These are phyloP conservation scores for Debaryomyces sp. DNA, from an alignment of 1,139 yeast species.

Conservation along the genomic window DNA sequence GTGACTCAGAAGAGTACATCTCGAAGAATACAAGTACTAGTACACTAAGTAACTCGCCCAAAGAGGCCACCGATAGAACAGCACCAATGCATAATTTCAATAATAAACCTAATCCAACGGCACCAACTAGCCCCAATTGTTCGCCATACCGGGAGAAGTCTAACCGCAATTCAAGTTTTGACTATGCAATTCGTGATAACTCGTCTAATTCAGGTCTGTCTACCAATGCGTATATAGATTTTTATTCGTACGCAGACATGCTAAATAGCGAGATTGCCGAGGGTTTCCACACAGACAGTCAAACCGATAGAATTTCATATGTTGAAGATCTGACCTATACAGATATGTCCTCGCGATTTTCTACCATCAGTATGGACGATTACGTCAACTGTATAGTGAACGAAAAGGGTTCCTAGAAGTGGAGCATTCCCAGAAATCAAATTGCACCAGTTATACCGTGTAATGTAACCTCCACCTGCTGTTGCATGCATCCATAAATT, in stretches of 20 bases:
- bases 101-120: not conserved
- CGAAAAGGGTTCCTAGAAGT: not conserved
- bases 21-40: not conserved
- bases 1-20: not conserved
- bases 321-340: not conserved
- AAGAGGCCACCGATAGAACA: not conserved
- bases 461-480: too few relatives aligned
- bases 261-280: slow-evolving; percentile 19
- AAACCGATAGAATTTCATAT: not conserved
- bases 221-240: slow-evolving; percentile 21
- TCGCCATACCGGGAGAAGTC: not conserved
- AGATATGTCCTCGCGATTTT: slow-evolving; percentile 7
- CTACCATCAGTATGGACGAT: slow-evolving; percentile 24
- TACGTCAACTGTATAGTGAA: slow-evolving; percentile 12
- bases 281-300: not conserved
- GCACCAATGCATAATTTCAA: not conserved
- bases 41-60: not conserved
- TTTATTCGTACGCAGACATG: slow-evolving; percentile 33
- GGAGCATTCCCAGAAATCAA: not conserved
- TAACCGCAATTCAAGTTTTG: not conserved
- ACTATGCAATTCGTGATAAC: too few relatives aligned
- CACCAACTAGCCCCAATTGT: not conserved
- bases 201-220: not conserved
- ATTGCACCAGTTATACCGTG: too few relatives aligned
- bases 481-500: not conserved